Conservation (phyloP, 148 eudicot genomes). For the Cornus suecica region DNA sequence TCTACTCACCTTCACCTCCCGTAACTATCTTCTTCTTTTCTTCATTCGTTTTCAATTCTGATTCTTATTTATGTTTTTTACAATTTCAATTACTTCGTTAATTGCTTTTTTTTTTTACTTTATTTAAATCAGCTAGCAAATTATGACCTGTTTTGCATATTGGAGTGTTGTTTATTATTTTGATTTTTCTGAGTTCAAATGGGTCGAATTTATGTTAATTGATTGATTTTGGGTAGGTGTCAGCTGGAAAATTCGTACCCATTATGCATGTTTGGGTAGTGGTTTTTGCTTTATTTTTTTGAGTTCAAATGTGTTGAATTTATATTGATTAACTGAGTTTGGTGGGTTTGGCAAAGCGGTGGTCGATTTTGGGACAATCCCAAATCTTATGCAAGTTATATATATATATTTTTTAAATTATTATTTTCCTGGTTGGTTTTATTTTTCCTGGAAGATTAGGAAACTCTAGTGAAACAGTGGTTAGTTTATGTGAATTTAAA, state of each 20-base stretch:
- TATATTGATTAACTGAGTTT: too few relatives aligned
- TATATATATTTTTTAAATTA: too few relatives aligned
- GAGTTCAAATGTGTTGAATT: too few relatives aligned
- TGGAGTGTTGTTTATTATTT: not conserved
- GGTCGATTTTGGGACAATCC: too few relatives aligned
- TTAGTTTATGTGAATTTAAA: not conserved
- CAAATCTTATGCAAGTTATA: too few relatives aligned
- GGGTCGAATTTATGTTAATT: too few relatives aligned
- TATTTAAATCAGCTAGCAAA: not conserved
- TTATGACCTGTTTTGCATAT: not conserved
- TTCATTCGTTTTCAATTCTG: not conserved
- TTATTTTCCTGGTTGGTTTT: not conserved
- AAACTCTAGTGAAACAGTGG: not conserved
- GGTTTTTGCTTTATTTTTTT: too few relatives aligned
- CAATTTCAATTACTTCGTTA: not conserved
- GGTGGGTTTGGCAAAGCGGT: too few relatives aligned
- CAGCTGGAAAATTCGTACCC: not conserved
- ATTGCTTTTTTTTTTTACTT: not conserved
- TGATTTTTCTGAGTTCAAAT: too few relatives aligned
- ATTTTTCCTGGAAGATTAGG: not conserved
- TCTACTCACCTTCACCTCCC: constrained; percentile 22
- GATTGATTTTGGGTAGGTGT: too few relatives aligned
- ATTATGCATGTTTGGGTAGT: too few relatives aligned
- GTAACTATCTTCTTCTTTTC: constrained; percentile 7
- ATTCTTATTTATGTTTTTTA: not conserved